A percentile compares a stretch with the other conserved stretches of the same genome.
Evolutionary conservation across 768 basidiomycete species (phyloP).

Genomic region (Lactarius hengduanensis): DNA sequence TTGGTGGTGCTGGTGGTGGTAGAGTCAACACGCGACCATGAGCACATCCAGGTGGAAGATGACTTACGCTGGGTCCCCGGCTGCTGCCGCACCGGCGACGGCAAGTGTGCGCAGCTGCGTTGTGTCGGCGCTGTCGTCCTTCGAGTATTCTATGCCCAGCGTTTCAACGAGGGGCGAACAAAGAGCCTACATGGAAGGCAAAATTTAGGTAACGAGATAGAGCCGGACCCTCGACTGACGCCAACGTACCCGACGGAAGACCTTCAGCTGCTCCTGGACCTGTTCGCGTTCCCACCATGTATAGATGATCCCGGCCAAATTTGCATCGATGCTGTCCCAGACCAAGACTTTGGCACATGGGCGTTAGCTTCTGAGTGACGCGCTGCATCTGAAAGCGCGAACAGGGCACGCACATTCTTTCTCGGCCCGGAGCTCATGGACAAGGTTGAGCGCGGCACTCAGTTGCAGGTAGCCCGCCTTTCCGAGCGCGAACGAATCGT

Average conservation of each 20-base stretch:
- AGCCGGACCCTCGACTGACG: background rate
- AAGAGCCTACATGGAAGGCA: conserved; percentile 45
- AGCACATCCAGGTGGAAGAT: background rate
- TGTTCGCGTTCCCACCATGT: conserved; percentile 84
- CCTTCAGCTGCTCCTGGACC: conserved; percentile 53
- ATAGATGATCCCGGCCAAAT: conserved; percentile 51
- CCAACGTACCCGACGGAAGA: conserved; percentile 42
- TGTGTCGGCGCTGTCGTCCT: conserved; percentile 63
- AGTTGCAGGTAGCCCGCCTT: conserved; percentile 77
- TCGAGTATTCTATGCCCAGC: conserved; percentile 74
- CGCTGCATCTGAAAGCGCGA: background rate
- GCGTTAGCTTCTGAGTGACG: conserved; percentile 9
- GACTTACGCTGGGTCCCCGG: conserved; percentile 44
- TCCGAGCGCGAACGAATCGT: conserved; percentile 78
- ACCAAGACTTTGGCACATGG: conserved; percentile 60
- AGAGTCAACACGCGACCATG: conserved; percentile 30
- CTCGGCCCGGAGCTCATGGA: conserved; percentile 69
- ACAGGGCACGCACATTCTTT: conserved; percentile 58
- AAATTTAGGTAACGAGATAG: background rate
- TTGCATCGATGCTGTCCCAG: conserved; percentile 67
- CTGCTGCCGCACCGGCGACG: conserved; percentile 53
- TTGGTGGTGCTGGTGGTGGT: conserved; percentile 57
- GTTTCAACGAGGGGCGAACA: conserved; percentile 74
- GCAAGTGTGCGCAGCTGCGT: conserved; percentile 74
- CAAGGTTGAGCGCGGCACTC: conserved; percentile 72